Conservation (phyloP, 345 rosid genomes). For the Excoecaria cochinchinensis region DNA sequence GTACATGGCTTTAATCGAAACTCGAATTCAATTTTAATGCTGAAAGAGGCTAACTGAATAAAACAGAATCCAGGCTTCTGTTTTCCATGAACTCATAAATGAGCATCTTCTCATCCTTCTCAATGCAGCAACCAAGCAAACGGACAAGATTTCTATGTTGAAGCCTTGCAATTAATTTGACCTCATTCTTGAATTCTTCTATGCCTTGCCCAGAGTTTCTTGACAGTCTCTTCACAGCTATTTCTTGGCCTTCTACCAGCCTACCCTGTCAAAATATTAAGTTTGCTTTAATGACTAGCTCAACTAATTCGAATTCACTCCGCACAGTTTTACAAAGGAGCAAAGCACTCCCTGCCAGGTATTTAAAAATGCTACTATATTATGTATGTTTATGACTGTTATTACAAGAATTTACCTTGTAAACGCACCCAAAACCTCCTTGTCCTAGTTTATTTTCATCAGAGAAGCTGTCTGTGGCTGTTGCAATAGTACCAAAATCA, state of each 20-base stretch:
- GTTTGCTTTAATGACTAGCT: not conserved
- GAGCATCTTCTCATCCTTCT: constrained; percentile 68
- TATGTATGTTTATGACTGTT: not conserved
- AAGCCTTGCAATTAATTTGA: constrained; percentile 70
- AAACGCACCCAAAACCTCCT: constrained; percentile 78
- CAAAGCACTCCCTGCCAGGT: no score
- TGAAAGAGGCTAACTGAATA: constrained; percentile 53
- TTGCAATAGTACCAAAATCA: constrained; percentile 43
- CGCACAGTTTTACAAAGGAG: no score
- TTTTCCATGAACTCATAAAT: constrained; percentile 85
- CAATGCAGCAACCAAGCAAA: constrained; percentile 65
- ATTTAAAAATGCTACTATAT: no score
- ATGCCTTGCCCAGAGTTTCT: constrained; percentile 66
- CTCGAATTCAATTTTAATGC: no score
- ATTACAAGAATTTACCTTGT: constrained; percentile 53
- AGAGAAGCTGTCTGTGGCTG: constrained; percentile 49
- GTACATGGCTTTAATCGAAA: no score
- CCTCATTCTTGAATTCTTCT: constrained; percentile 85
- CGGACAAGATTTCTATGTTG: constrained; percentile 83
- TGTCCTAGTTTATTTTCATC: constrained; percentile 55
- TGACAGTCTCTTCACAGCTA: constrained; percentile 83
- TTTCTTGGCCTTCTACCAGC: constrained; percentile 55
- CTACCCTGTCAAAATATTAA: constrained; percentile 43
- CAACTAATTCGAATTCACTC: no score
- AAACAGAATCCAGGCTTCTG: constrained; percentile 62